These are phyloP conservation scores for Casuarina equisetifolia DNA, from an alignment of 306 rosid species.

Conservation along the genomic window DNA sequence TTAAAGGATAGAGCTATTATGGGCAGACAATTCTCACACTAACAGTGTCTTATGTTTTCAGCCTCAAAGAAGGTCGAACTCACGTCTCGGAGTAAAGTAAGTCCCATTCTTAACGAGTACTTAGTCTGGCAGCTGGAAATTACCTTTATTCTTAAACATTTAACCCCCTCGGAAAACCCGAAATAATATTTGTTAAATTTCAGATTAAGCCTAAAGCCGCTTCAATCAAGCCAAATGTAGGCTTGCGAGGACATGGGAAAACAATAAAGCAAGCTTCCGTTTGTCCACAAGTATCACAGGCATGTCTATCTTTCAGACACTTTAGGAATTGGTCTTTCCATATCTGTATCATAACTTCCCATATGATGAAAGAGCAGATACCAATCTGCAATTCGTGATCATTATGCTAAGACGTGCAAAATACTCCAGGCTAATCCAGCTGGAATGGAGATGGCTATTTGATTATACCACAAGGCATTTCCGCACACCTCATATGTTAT, in stretches of 20 bases:
- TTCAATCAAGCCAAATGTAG: conserved; percentile 51
- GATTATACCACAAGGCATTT: background rate
- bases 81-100: conserved; percentile 68
- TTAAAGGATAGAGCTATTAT: background rate
- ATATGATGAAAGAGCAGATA: background rate
- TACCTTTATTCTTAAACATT: background rate
- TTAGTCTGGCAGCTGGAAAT: conserved; percentile 8
- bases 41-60: conserved; percentile 43
- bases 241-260: conserved; percentile 53
- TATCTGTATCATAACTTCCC: background rate
- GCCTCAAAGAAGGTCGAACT: conserved; percentile 45
- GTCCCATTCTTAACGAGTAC: background rate
- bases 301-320: conserved; percentile 11
- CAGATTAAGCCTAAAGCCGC: conserved; percentile 52
- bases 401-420: background rate
- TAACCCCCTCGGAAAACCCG: conserved; percentile 11
- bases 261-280: conserved; percentile 43
- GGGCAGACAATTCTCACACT: conserved; percentile 3
- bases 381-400: background rate
- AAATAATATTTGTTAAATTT: conserved; percentile 21
- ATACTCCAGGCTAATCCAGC: background rate
- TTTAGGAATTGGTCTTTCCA: background rate
- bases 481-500: background rate
- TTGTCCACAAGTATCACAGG: conserved; percentile 63
- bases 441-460: background rate